Percentiles rank a stretch among this genome's conserved stretches.
Conservation (phyloP, 2,329 filamentous ascomycete species). For the Elsinoe perseae region DNA sequence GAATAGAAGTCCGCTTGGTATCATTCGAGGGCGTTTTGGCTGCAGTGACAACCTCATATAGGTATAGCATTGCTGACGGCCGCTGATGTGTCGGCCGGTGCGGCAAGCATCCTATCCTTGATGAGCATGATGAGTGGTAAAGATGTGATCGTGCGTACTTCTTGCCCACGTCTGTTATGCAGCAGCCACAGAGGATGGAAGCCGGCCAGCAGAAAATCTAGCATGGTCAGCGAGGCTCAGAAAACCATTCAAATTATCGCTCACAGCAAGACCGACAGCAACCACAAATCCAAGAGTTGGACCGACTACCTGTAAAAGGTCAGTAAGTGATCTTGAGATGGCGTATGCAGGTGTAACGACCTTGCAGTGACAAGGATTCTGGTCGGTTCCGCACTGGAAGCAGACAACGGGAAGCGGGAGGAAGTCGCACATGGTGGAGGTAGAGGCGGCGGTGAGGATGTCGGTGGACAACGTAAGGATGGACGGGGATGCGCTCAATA, state of each 20-base stretch:
- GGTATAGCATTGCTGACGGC: slow-evolving; percentile 30
- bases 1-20: background rate
- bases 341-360: background rate
- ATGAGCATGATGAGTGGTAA: background rate
- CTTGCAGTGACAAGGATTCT: slow-evolving; percentile 34
- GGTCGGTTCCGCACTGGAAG: slow-evolving; percentile 32
- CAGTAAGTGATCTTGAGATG: background rate
- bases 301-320: slow-evolving; percentile 24
- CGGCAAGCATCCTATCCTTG: slow-evolving; percentile 30
- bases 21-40: background rate
- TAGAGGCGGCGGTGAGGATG: background rate
- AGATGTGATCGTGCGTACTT: slow-evolving; percentile 17
- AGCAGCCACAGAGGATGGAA: slow-evolving; percentile 32
- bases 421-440: slow-evolving; percentile 20
- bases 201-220: slow-evolving; percentile 33
- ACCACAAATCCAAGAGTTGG: slow-evolving; percentile 32
- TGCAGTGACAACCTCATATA: background rate
- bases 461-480: background rate
- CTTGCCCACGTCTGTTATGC: slow-evolving; percentile 31
- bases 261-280: slow-evolving; percentile 28
- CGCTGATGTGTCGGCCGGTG: slow-evolving; percentile 28
- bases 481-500: background rate
- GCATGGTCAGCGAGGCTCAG: background rate
- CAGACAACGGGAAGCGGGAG: slow-evolving; percentile 29
- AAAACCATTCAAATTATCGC: background rate